These are phyloP conservation scores for Dactylis glomerata DNA, from an alignment of 176 grass and related monocot genomes.

Conservation along the genomic window DNA sequence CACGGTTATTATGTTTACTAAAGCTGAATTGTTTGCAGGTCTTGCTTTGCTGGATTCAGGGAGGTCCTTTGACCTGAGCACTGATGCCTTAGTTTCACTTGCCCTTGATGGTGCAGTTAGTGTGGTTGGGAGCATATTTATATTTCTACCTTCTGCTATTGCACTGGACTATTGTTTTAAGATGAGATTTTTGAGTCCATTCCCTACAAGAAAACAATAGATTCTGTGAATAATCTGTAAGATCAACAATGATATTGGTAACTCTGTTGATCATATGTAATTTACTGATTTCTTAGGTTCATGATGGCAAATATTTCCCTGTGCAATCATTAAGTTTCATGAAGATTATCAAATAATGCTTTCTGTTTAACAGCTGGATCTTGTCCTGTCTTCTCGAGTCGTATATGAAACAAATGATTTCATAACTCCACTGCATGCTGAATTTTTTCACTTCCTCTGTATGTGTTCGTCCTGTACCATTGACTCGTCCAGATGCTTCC, in stretches of 20 bases:
- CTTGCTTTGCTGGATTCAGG: constrained; percentile 60
- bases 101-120: constrained; percentile 49
- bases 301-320: not conserved
- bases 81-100: constrained; percentile 51
- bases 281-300: constrained; percentile 20
- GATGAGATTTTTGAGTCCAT: constrained; percentile 76
- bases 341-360: constrained; percentile 2
- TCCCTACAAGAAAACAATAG: constrained; percentile 62
- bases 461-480: not conserved
- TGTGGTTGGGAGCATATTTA: constrained; percentile 70
- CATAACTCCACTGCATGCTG: not conserved
- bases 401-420: not conserved
- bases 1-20: constrained; percentile 10
- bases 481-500: not conserved
- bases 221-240: constrained; percentile 19
- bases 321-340: not conserved
- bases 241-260: not conserved
- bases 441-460: constrained; percentile 23
- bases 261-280: constrained; percentile 18
- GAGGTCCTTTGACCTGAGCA: constrained; percentile 49
- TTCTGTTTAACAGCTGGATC: constrained; percentile 10
- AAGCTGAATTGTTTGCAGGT: constrained; percentile 43
- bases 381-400: not conserved
- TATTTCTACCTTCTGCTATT: constrained; percentile 77
- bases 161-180: constrained; percentile 95